Evolutionary conservation across 23 red algal species (phyloP).

Genomic region (Gracilaria vermiculophylla): DNA sequence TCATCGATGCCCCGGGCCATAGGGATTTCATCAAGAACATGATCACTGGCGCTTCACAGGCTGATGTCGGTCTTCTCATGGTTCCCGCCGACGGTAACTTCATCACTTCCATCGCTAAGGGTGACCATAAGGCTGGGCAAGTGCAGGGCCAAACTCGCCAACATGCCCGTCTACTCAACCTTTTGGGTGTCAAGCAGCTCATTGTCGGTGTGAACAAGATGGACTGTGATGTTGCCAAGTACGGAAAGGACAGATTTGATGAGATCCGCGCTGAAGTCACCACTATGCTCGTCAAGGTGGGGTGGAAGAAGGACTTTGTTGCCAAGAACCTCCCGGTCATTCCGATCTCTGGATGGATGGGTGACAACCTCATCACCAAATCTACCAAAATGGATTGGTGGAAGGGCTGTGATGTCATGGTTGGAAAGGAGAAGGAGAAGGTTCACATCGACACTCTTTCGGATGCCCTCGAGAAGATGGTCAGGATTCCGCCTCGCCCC

Average conservation of each 20-base stretch:
- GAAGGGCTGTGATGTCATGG: conserved; percentile 62
- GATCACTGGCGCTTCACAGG: conserved; percentile 87
- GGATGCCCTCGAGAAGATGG: conserved; percentile 78
- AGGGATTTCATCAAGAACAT: conserved; percentile 94
- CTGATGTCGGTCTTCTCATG: conserved; percentile 90
- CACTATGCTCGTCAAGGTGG: conserved; percentile 91
- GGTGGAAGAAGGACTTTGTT: conserved; percentile 91
- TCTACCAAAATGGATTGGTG: conserved; percentile 76
- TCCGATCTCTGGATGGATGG: conserved; percentile 97
- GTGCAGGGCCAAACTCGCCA: conserved; percentile 88
- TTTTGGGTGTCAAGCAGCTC: conserved; percentile 91
- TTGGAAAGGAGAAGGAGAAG: conserved; percentile 78
- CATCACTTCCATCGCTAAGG: conserved; percentile 78
- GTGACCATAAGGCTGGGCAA: conserved; percentile 87
- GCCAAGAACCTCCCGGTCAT: conserved; percentile 85
- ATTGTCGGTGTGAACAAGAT: conserved; percentile 99
- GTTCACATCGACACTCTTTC: conserved; percentile 62
- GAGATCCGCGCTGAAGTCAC: conserved; percentile 93
- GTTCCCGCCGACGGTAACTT: conserved; percentile 85
- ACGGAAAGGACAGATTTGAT: conserved; percentile 83
- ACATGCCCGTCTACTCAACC: conserved; percentile 82
- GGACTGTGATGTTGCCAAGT: conserved; percentile 95
- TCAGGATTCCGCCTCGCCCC: conserved; percentile 54
- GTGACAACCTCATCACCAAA: conserved; percentile 95
- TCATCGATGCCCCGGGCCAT: conserved; percentile 97